phyloP scores from a whole-genome alignment of 106 monocot species.

The Dendrobium nobile region DNA sequence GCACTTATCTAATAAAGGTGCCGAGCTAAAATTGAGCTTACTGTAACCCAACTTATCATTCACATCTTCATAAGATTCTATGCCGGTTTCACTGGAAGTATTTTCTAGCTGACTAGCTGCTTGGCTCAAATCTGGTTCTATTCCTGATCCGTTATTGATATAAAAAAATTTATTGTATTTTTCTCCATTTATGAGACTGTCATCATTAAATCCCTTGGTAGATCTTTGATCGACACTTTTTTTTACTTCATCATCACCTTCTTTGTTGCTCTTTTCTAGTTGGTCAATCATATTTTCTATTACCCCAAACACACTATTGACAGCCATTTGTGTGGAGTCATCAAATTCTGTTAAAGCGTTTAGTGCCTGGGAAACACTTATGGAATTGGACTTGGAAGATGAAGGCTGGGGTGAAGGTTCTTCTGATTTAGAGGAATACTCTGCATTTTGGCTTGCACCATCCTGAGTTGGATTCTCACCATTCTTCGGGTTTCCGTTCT shows the following conservation, averaged over 20 bases:
- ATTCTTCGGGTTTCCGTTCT: conserved; percentile 23
- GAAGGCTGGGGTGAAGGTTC: conserved; percentile 20
- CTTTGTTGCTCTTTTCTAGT: conserved; percentile 56
- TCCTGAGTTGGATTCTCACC: conserved; percentile 30
- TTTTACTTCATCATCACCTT: conserved; percentile 19
- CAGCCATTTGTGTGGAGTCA: conserved; percentile 95
- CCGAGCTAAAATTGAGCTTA: conserved; percentile 2
- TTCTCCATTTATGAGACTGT: conserved; percentile 1
- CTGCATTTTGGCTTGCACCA: conserved; percentile 25
- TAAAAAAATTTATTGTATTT: conserved; percentile 13
- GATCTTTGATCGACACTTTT: conserved; percentile 15
- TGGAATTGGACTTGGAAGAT: conserved; percentile 28
- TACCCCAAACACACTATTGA: conserved; percentile 95
- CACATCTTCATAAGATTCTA: conserved; percentile 4
- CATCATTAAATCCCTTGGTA: neutral
- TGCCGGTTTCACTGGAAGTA: conserved; percentile 8
- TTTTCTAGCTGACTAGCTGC: conserved; percentile 7
- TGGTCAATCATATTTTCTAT: conserved; percentile 96
- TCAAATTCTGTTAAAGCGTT: conserved; percentile 89
- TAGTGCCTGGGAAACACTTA: conserved; percentile 77
- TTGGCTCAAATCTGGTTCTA: conserved; percentile 10
- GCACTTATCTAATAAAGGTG: conserved; percentile 16
- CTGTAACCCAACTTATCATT: conserved; percentile 8
- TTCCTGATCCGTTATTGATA: conserved; percentile 1
- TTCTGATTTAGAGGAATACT: conserved; percentile 29